Evolutionary conservation across 768 basidiomycete species (phyloP).

Genomic region (Russula abietina): DNA sequence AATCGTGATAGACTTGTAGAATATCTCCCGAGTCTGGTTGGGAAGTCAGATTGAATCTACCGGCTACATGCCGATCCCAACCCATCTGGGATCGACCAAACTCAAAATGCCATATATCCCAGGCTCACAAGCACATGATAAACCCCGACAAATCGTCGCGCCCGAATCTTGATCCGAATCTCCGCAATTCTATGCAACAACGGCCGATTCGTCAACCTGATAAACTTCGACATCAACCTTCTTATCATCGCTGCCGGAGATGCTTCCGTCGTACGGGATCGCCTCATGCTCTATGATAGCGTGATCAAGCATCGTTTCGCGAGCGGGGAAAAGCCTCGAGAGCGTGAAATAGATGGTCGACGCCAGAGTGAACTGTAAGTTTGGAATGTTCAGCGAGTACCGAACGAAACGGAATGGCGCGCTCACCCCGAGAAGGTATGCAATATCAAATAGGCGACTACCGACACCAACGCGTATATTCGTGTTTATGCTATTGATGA

Average conservation of each 20-base stretch:
- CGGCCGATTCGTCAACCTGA: background rate
- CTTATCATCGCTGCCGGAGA: background rate
- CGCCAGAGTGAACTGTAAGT: conserved; percentile 18
- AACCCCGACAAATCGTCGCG: too few species aligned
- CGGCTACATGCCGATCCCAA: too few species aligned
- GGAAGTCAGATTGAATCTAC: too few species aligned
- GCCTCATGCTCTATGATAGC: conserved; percentile 7
- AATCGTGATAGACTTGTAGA: too few species aligned
- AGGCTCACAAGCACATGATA: too few species aligned
- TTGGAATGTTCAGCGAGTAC: background rate
- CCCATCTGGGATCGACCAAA: too few species aligned
- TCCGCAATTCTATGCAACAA: background rate
- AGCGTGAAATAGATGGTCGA: conserved; percentile 18
- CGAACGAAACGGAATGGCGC: background rate
- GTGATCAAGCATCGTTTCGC: conserved; percentile 23
- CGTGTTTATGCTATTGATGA: conserved; percentile 68
- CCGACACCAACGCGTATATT: conserved; percentile 55
- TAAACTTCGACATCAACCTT: background rate
- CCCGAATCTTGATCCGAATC: too few species aligned
- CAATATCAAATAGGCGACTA: conserved; percentile 56
- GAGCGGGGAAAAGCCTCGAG: conserved; percentile 20
- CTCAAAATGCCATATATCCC: background rate
- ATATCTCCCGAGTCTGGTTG: too few species aligned
- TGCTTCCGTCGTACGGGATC: background rate
- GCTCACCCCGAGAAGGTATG: conserved; percentile 68